A percentile compares a stretch with the other conserved stretches of the same genome.
Conservation (phyloP, 1,139 yeast genomes). For the Zygosaccharomyces sapae region DNA sequence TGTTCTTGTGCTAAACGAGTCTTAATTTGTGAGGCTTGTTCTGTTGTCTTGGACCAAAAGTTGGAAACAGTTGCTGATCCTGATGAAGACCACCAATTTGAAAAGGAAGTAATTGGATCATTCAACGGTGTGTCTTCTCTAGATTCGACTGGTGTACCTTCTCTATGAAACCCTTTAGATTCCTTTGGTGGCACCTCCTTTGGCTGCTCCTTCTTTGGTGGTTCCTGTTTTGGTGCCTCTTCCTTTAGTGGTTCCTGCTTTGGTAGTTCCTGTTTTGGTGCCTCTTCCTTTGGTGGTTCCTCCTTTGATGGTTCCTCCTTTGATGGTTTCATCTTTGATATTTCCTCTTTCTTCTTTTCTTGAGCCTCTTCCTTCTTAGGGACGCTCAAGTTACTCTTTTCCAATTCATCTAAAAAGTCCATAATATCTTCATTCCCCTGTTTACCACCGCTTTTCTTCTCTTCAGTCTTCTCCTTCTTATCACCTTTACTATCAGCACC, state of each 20-base stretch:
- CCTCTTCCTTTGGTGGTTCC: neutral
- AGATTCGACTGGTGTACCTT: slow-evolving; percentile 16
- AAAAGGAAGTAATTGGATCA: slow-evolving; percentile 66
- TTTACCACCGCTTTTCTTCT: slow-evolving; percentile 19
- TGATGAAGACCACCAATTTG: slow-evolving; percentile 77
- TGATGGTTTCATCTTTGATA: slow-evolving; percentile 10
- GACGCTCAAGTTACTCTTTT: slow-evolving; percentile 37
- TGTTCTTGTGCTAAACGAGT: slow-evolving; percentile 29
- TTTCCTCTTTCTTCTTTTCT: slow-evolving; percentile 10
- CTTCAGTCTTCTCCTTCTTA: slow-evolving; percentile 34
- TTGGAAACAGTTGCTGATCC: slow-evolving; percentile 74
- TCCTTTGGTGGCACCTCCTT: slow-evolving; percentile 13
- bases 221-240: neutral
- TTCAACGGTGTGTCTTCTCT: slow-evolving; percentile 35
- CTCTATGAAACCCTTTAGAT: slow-evolving; percentile 16
- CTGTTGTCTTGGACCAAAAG: slow-evolving; percentile 52
- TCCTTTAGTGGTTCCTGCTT: neutral
- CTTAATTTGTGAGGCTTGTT: slow-evolving; percentile 34
- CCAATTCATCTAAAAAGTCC: slow-evolving; percentile 83
- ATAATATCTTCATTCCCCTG: slow-evolving; percentile 69
- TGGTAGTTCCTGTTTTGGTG: too few species aligned
- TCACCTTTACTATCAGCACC: slow-evolving; percentile 27
- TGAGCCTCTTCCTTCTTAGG: slow-evolving; percentile 21
- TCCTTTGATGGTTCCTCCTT: slow-evolving; percentile 8
- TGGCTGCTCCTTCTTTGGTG: slow-evolving; percentile 6